Evolutionary conservation across 2,329 filamentous ascomycete species (phyloP).

Genomic region (Diaporthe longicolla): DNA sequence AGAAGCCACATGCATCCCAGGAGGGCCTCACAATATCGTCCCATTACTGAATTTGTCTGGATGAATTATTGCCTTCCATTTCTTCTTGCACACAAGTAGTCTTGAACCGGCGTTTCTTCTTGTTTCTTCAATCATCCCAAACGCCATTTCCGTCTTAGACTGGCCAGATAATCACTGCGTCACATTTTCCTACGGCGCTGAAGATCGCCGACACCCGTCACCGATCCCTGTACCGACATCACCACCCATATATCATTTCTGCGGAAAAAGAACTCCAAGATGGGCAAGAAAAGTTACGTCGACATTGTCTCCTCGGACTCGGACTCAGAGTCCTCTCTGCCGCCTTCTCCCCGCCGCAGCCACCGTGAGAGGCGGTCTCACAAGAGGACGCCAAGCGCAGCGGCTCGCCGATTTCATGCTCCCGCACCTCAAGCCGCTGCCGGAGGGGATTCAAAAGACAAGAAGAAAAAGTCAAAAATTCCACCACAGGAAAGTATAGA

Average conservation of each 20-base stretch:
- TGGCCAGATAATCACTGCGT: not conserved
- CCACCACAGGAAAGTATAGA: conserved; percentile 77
- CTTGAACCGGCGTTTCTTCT: not conserved
- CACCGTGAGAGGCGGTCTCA: conserved; percentile 30
- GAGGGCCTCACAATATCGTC: not conserved
- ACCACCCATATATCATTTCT: not conserved
- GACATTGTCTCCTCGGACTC: conserved; percentile 35
- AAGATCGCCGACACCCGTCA: not conserved
- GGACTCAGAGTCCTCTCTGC: conserved; percentile 34
- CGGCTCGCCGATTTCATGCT: not conserved
- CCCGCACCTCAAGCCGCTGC: conserved; percentile 20
- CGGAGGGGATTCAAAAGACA: conserved; percentile 59
- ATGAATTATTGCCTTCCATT: not conserved
- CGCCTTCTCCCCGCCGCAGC: conserved; percentile 15
- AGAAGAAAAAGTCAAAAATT: conserved; percentile 70
- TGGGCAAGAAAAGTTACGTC: conserved; percentile 36
- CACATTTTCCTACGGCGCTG: not conserved
- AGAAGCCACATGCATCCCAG: too few relatives aligned
- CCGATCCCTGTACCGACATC: too few relatives aligned
- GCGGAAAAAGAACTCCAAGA: not conserved
- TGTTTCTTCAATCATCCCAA: too few relatives aligned
- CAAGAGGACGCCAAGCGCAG: not conserved
- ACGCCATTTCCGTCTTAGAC: too few relatives aligned
- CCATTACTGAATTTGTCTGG: not conserved
- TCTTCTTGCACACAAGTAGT: not conserved